These are phyloP conservation scores for Cyberlindnera mississippiensis DNA, from an alignment of 805 yeast genomes.

Conservation along the genomic window DNA sequence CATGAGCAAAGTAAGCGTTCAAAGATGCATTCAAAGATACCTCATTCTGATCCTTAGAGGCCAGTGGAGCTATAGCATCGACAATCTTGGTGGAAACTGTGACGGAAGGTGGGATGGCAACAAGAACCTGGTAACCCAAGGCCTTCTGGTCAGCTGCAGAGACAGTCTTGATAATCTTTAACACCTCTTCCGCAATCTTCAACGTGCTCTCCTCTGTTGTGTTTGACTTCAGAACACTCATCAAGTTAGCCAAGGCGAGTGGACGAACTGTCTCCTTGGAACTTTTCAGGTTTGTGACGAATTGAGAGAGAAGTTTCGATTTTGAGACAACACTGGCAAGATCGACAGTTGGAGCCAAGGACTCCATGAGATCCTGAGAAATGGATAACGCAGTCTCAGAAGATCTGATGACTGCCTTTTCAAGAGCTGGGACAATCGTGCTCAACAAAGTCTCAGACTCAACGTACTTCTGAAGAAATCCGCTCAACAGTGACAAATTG, in stretches of 20 bases:
- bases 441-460: slow-evolving; percentile 35
- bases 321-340: slow-evolving; percentile 37
- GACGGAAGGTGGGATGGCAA: slow-evolving; percentile 27
- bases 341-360: slow-evolving; percentile 34
- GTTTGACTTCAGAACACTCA: slow-evolving; percentile 34
- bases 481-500: slow-evolving; percentile 36
- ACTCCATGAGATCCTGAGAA: slow-evolving; percentile 46
- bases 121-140: slow-evolving; percentile 44
- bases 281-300: slow-evolving; percentile 58
- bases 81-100: slow-evolving; percentile 38
- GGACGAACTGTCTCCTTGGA: slow-evolving; percentile 62
- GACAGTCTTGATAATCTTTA: slow-evolving; percentile 54
- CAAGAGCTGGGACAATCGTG: slow-evolving; percentile 54
- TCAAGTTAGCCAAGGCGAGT: slow-evolving; percentile 18
- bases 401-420: slow-evolving; percentile 72
- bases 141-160: slow-evolving; percentile 64
- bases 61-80: slow-evolving; percentile 43
- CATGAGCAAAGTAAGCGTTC: slow-evolving; percentile 45
- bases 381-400: slow-evolving; percentile 66
- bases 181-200: slow-evolving; percentile 47
- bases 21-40: slow-evolving; percentile 47
- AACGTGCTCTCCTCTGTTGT: slow-evolving; percentile 29
- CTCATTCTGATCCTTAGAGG: slow-evolving; percentile 77
- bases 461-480: slow-evolving; percentile 43
- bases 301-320: slow-evolving; percentile 48